Evolutionary conservation across 1,284 basidiomycete genomes (phyloP).

Genomic region (Phylloboletellus chloephorus): DNA sequence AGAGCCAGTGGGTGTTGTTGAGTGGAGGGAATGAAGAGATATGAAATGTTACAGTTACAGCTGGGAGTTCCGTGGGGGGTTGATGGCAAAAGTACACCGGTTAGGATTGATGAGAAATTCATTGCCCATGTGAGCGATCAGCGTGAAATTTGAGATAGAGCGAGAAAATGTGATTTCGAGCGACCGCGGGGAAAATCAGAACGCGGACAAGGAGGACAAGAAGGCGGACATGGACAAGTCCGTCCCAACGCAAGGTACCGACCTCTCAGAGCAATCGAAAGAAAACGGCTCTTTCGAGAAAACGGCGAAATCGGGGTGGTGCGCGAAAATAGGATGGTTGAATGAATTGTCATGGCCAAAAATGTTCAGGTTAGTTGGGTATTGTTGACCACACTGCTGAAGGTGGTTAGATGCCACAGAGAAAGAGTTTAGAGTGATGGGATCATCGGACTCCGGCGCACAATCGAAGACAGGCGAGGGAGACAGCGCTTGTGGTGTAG

Average conservation of each 20-base stretch:
- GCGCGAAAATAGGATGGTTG: constrained; percentile 13
- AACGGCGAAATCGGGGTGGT: constrained; percentile 16
- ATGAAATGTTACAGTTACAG: constrained; percentile 35
- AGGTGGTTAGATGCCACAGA: constrained; percentile 37
- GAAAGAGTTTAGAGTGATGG: constrained; percentile 42
- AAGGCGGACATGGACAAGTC: constrained; percentile 32
- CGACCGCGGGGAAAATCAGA: constrained; percentile 18
- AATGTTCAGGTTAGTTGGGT: constrained; percentile 17
- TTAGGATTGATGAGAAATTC: constrained; percentile 12
- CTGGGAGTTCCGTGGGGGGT: constrained; percentile 17
- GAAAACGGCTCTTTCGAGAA: constrained; percentile 25
- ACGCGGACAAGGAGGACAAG: constrained; percentile 30
- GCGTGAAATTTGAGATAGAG: constrained; percentile 6
- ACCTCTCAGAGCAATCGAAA: constrained; percentile 23
- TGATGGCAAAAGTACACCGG: constrained; percentile 29
- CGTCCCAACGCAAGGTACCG: constrained; percentile 19
- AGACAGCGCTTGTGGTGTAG: constrained; percentile 26
- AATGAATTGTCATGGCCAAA: constrained; percentile 20
- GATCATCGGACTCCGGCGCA: constrained; percentile 22
- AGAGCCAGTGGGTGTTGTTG: not conserved
- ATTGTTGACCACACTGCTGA: constrained; percentile 19
- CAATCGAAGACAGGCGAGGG: constrained; percentile 24
- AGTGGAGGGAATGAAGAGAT: not conserved
- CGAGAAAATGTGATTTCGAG: constrained; percentile 5
- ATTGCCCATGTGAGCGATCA: constrained; percentile 9